A percentile compares a stretch with the other conserved stretches of the same genome.
Conservation (phyloP, 2,329 filamentous ascomycete genomes). For the Calonectria leucothoes region DNA sequence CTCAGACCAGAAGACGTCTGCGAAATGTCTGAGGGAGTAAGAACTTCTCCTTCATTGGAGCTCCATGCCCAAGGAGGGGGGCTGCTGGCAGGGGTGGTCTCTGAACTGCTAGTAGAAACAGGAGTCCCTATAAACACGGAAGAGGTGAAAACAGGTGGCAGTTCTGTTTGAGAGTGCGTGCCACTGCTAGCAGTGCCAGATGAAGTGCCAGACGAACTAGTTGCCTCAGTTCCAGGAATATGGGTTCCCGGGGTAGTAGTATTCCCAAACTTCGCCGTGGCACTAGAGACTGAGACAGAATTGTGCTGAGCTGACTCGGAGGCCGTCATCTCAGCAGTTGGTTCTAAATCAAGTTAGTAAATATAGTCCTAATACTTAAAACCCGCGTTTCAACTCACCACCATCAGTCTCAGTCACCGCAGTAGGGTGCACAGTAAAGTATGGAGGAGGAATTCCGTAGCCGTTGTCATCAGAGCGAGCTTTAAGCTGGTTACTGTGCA, state of each 20-base stretch:
- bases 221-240: neutral
- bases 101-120: neutral
- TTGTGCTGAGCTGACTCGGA: neutral
- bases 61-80: neutral
- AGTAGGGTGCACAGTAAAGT: slow-evolving; percentile 28
- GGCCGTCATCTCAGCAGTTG: neutral
- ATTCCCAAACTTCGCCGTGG: neutral
- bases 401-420: slow-evolving; percentile 6
- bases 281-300: neutral
- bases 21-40: neutral
- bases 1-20: neutral
- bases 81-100: neutral
- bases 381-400: slow-evolving; percentile 20
- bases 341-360: slow-evolving; percentile 27
- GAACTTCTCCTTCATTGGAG: neutral
- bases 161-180: no score
- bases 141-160: no score
- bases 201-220: neutral
- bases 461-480: slow-evolving; percentile 27
- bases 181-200: neutral
- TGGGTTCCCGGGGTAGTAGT: neutral
- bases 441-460: slow-evolving; percentile 38
- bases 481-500: slow-evolving; percentile 1
- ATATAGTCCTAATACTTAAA: no score
- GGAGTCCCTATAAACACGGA: neutral